Base-by-base conservation (phyloP, 176 grass and related monocot genomes). In the Carex kokanica region DNA sequence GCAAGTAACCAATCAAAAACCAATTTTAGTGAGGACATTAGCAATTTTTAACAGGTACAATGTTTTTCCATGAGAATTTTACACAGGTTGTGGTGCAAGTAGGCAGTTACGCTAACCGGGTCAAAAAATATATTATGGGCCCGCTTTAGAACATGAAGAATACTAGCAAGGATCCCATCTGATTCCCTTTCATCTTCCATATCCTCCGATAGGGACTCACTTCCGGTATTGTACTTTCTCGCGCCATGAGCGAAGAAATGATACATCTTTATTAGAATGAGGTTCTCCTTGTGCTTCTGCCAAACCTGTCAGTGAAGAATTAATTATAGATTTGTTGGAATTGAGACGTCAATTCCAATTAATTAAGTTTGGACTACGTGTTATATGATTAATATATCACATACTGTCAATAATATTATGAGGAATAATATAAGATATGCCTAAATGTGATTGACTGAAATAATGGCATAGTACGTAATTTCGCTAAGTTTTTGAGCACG, bases 211-310 rank as follows among this genome's bases (percentile, higher is more conserved):
- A 93, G 64, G 73, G 92, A 93, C 85, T 38, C 87, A 67, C 64
- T 29, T 4, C 20, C 59, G 51, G 88, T 78, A 80, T 82, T 85
- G 88, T 88, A 98, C 2, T 93, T 66, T 25, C 64, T 83, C 80
- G 74, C 83, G 56, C 92, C 91, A 53, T 74, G 85, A 88, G 90
- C 86, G 84, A 98, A 98, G 34, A 8, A 69, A 87, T 93, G 85
- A 79, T 93, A 98, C 85, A 82, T 91, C 80, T 94, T 88, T 87
- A 98, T 90, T 49, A 91, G 74, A 87, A 98, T 91, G 25, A 98
- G 84, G 77, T 98, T 98, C 53, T 91, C 86, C 74, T 85, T 98
- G 85, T 94, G 89, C 52, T 89, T 88, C 82, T 91, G 84, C 92
- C 95, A 98, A 13, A 98, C 89, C 95, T 98, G 73, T 45, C 53